Evolutionary conservation across 805 yeast genomes (phyloP), one percentile per base, ranked within the genome.

Genomic region (Yarrowia alimentaria): DNA sequence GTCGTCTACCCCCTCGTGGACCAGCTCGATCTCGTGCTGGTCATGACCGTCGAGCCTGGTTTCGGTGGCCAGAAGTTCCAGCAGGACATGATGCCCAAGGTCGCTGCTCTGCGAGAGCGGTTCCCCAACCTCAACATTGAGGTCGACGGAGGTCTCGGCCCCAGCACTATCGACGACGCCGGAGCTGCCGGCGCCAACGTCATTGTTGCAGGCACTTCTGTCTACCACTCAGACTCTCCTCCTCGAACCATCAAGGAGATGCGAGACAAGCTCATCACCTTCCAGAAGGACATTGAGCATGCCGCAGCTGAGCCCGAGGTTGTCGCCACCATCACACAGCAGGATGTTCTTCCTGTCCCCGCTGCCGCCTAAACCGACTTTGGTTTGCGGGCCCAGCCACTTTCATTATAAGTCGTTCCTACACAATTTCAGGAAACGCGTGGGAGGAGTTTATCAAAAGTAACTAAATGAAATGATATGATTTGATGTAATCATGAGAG

Each of bases 21-120:
- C 40, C 71, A 78, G 52, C 73, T 91, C 58, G 98, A 93, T 66
- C 87, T 91, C 96, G 90, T 87, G n/a, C 74, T 93, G 53, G 83
- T 93, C 33, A 93, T 91, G 98, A 93, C 99, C 2, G 98, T 93
- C 26, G 99, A 93, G 70, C 99, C 99, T 11, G 99, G 99, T 0
- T 91, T 93, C 65, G 99, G 99, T 17, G 99, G 99, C 37, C 99
- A 93, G 70, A 85, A 84, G 67, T 93, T 93, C 73, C 89, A 87
- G 96, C 71, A 80, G 14, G 86, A 80, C 54, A 90, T 91, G 96
- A 90, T 93, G 98, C 88, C 94, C 56, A 91, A 91, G 69, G 98
- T 91, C 42, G 83, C 79, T 59, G 73, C 72, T 22, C 73, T 93
- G 60, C 80, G 99, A 68, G 68, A 65, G 29, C 76, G 74, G 61